Base-by-base conservation (phyloP, 768 basidiomycete species). In the Lactarius quietus region DNA sequence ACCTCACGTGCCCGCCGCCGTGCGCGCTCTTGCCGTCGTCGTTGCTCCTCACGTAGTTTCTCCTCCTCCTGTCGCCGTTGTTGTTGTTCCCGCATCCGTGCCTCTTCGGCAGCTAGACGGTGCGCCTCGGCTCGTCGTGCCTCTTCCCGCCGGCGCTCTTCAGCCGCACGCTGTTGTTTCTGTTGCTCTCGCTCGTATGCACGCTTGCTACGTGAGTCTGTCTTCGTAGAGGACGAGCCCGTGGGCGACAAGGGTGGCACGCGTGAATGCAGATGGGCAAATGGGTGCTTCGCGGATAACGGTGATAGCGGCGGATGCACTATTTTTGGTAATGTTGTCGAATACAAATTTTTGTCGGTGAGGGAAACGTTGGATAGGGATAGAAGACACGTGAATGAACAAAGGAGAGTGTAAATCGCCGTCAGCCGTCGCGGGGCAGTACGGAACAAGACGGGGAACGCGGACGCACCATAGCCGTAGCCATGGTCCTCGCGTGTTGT, bases 41-140 rank as follows among this genome's bases (percentile, higher is more conserved):
- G 76, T 69, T 77, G 73, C 70, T 77, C 75, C 71, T 86, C 84
- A 52, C 77, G 78, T 54, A 85, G 84, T 28, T 79, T 78, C 70
- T 79, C 80, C 65, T 77, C 73, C 65, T 80, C 79, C 53, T 28
- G 41, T 9, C 53, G n/a, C 15, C 26, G 41, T 17, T 51, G 55
- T 18, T 3, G 84, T 31, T 26, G 51, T 38, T 28, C 39, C 65
- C 80, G 80, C 12, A 74, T 76, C 62, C 87, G 83, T 36, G 85
- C 82, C 63, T 79, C 78, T 41, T 78, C 74, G 7, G 51, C 54
- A 15, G 63, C 63, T n/a, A 43, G 45, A 6, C 64, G 67, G 31
- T 54, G 59, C 26, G 58, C 59, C 45, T 68, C 66, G 10, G 57
- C 66, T 20, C 59, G 31, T 18, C 43, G 48, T 6, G 51, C 64